Evolutionary conservation across 108 stramenopile species (phyloP).

Genomic region (Chaetoceros tenuissimus): DNA sequence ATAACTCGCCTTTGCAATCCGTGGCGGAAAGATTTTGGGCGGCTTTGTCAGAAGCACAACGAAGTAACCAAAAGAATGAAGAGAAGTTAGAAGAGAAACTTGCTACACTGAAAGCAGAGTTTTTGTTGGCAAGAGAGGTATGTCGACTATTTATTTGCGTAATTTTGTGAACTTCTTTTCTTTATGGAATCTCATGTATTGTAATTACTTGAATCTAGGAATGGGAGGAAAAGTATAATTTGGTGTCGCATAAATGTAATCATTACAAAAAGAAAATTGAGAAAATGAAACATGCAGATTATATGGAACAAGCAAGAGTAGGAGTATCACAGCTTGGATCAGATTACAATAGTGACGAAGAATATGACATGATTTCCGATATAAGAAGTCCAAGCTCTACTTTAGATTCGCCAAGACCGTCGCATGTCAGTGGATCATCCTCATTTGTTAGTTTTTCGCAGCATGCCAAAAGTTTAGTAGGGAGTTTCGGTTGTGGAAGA

Average conservation of each 20-base stretch:
- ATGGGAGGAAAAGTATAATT: background rate
- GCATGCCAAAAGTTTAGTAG: background rate
- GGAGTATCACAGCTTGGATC: background rate
- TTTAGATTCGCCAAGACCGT: background rate
- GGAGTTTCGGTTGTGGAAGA: background rate
- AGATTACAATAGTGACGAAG: background rate
- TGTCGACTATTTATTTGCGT: too few species aligned
- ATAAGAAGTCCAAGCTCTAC: background rate
- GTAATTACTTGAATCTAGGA: too few species aligned
- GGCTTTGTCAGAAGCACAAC: constrained; percentile 58
- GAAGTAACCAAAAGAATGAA: constrained; percentile 42
- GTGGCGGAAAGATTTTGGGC: constrained; percentile 65
- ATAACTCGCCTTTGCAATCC: constrained; percentile 60
- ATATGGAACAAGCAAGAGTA: background rate
- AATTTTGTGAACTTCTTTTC: too few species aligned
- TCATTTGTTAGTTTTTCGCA: constrained; percentile 1
- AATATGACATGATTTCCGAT: background rate
- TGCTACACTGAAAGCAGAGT: constrained; percentile 77
- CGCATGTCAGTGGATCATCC: background rate
- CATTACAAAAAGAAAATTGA: background rate
- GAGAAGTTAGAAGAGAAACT: constrained; percentile 67
- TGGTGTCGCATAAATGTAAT: background rate
- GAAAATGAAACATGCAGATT: background rate
- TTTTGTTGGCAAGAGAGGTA: constrained; percentile 71
- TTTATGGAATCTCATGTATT: too few species aligned